Conservation (phyloP, 768 basidiomycete genomes). For the Tylopilus vinaceipallidus region DNA sequence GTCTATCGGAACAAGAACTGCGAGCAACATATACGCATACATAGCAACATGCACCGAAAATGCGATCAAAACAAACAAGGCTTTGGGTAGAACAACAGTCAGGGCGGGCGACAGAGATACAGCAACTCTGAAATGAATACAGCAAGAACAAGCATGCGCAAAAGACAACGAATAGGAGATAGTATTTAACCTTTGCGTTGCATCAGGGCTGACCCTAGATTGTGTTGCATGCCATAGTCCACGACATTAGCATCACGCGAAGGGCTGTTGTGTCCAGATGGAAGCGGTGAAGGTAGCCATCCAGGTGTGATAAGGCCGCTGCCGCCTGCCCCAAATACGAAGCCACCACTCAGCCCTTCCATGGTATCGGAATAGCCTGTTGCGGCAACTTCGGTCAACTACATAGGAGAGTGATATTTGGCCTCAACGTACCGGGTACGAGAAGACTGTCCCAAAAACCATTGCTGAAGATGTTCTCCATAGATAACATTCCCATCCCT, state of each 20-base stretch:
- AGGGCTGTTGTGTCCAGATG: conserved; percentile 53
- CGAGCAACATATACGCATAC: conserved; percentile 12
- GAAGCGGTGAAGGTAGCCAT: conserved; percentile 55
- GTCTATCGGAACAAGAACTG: conserved; percentile 5
- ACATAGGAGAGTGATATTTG: background rate
- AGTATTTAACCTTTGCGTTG: conserved; percentile 25
- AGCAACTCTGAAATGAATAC: conserved; percentile 1
- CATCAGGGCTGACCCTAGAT: conserved; percentile 23
- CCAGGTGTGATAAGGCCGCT: conserved; percentile 81
- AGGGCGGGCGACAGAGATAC: conserved; percentile 1
- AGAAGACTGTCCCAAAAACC: conserved; percentile 89
- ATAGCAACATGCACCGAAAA: conserved; percentile 11
- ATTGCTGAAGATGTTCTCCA: conserved; percentile 78
- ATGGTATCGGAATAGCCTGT: conserved; percentile 76
- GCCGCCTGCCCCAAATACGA: conserved; percentile 81
- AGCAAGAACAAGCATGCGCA: background rate
- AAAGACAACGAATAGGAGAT: conserved; percentile 1
- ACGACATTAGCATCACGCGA: conserved; percentile 23
- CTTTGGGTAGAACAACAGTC: conserved; percentile 1
- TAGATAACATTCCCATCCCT: conserved; percentile 54
- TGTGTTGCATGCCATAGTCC: conserved; percentile 28
- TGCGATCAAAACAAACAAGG: conserved; percentile 12
- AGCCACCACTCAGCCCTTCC: conserved; percentile 83
- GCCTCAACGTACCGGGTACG: conserved; percentile 64
- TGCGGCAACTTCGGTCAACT: conserved; percentile 4